Percentiles rank a stretch among this genome's conserved stretches.
phyloP scores from a whole-genome alignment of 192 early-diverging fungal genomes.

The Gryganskiella cystojenkinii region DNA sequence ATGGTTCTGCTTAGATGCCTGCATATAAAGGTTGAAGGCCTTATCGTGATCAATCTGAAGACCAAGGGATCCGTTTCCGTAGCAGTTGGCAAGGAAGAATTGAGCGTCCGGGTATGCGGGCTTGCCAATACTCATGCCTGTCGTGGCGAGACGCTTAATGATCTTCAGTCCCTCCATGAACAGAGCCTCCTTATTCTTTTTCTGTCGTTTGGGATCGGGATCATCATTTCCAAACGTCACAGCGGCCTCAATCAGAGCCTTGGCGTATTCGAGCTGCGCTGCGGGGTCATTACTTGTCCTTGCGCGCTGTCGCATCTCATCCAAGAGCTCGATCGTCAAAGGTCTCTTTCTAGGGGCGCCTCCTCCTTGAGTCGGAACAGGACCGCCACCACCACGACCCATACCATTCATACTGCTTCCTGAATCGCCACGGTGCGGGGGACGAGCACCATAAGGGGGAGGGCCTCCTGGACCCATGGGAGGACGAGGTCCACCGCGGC shows the following conservation, averaged over 20 bases:
- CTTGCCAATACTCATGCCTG: slow-evolving; percentile 72
- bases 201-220: slow-evolving; percentile 71
- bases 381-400: slow-evolving; percentile 1
- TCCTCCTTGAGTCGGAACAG: not conserved
- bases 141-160: slow-evolving; percentile 84
- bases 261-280: slow-evolving; percentile 87
- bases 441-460: slow-evolving; percentile 14
- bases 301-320: slow-evolving; percentile 56
- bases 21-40: slow-evolving; percentile 91
- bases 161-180: slow-evolving; percentile 85
- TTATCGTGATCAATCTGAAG: slow-evolving; percentile 85
- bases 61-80: slow-evolving; percentile 86
- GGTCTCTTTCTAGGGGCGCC: slow-evolving; percentile 44
- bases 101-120: slow-evolving; percentile 87
- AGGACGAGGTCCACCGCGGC: slow-evolving; percentile 34
- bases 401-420: slow-evolving; percentile 16
- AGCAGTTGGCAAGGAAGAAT: slow-evolving; percentile 91
- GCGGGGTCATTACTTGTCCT: slow-evolving; percentile 74
- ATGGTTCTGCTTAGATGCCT: slow-evolving; percentile 93
- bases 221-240: slow-evolving; percentile 72
- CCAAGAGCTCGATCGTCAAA: slow-evolving; percentile 37
- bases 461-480: slow-evolving; percentile 27
- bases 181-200: slow-evolving; percentile 78
- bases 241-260: slow-evolving; percentile 85
- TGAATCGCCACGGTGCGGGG: slow-evolving; percentile 42